These are phyloP conservation scores for Tetrapisispora namnaoensis DNA, from an alignment of 805 yeast species.

Conservation along the genomic window DNA sequence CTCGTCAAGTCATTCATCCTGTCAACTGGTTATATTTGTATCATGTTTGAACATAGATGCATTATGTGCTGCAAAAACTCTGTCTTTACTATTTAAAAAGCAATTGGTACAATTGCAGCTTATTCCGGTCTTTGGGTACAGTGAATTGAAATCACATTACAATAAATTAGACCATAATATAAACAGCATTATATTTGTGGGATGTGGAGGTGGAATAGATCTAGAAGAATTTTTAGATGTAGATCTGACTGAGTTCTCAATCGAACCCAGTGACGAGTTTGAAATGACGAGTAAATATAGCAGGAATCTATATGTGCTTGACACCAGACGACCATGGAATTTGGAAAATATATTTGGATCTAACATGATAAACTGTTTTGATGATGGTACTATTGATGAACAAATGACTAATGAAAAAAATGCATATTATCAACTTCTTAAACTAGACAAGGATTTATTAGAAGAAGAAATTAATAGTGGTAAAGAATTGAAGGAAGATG, in stretches of 20 bases:
- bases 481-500: constrained; percentile 16
- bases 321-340: constrained; percentile 95
- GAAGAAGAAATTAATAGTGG: constrained; percentile 32
- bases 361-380: constrained; percentile 66
- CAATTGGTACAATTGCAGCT: constrained; percentile 81
- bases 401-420: constrained; percentile 44
- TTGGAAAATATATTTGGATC: constrained; percentile 85
- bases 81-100: constrained; percentile 60
- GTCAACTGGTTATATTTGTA: constrained; percentile 77
- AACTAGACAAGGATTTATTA: constrained; percentile 32
- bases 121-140: constrained; percentile 87
- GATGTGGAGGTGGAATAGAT: constrained; percentile 92
- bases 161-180: constrained; percentile 61
- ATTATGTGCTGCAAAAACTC: constrained; percentile 74
- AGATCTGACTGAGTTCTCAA: constrained; percentile 42
- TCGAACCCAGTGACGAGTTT: constrained; percentile 20
- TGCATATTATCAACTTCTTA: constrained; percentile 50
- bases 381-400: constrained; percentile 69
- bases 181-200: constrained; percentile 65
- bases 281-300: constrained; percentile 29
- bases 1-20: constrained; percentile 87
- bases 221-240: constrained; percentile 63
- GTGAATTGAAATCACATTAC: constrained; percentile 62
- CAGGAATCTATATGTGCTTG: constrained; percentile 70
- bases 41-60: constrained; percentile 90